Percentiles rank a stretch among this genome's conserved stretches.
Evolutionary conservation across 257 asterid species (phyloP).

Genomic region (Linaria vulgaris): DNA sequence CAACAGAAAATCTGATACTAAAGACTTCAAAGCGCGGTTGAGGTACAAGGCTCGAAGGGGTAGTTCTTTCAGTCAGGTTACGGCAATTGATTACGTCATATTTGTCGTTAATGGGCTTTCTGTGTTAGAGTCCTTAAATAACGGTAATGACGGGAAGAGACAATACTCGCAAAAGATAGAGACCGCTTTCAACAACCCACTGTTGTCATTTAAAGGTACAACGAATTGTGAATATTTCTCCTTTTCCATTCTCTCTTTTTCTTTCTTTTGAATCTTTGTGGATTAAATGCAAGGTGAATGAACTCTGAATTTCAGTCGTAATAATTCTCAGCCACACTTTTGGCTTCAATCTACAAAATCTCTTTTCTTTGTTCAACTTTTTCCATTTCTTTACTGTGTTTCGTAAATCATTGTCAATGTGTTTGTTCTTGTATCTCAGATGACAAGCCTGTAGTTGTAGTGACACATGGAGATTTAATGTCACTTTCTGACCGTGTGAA

Average conservation of each 20-base stretch:
- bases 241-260: neutral
- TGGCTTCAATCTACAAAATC: neutral
- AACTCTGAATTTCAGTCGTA: too few relatives aligned
- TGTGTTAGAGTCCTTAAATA: conserved; percentile 54
- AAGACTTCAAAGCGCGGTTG: conserved; percentile 32
- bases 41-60: conserved; percentile 42
- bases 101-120: conserved; percentile 76
- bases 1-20: conserved; percentile 60
- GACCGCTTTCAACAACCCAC: conserved; percentile 45
- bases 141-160: conserved; percentile 38
- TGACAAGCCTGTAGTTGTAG: conserved; percentile 80
- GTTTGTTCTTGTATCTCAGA: conserved; percentile 41
- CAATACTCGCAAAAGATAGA: conserved; percentile 42
- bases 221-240: neutral
- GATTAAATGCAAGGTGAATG: too few relatives aligned
- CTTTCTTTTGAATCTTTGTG: too few relatives aligned
- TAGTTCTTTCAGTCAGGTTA: conserved; percentile 24
- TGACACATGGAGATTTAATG: conserved; percentile 88
- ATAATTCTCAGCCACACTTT: neutral
- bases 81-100: conserved; percentile 56
- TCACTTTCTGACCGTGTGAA: conserved; percentile 54
- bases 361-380: neutral
- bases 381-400: neutral
- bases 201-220: conserved; percentile 71
- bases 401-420: conserved; percentile 8